Conservation (phyloP, 495 filamentous ascomycete genomes). For the Aspergillus sclerotiicarbonarius region DNA sequence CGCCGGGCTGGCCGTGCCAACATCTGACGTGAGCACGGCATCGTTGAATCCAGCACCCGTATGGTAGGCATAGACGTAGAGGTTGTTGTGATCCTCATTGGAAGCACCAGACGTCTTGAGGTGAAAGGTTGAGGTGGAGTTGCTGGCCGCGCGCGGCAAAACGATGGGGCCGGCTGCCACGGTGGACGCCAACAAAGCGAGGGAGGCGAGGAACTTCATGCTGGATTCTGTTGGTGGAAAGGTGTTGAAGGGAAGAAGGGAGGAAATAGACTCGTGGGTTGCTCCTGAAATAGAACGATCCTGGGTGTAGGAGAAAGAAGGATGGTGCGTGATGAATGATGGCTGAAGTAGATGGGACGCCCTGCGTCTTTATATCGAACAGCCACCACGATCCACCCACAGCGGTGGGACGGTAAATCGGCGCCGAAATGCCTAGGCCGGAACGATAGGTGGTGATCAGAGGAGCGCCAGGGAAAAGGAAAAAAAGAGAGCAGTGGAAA, state of each 20-base stretch:
- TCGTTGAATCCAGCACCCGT: conserved; percentile 48
- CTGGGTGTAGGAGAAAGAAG: neutral
- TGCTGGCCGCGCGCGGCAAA: conserved; percentile 9
- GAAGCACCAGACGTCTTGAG: conserved; percentile 40
- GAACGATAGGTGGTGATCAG: neutral
- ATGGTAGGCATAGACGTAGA: conserved; percentile 49
- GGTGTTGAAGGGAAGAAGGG: neutral
- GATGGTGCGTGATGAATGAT: conserved; percentile 4
- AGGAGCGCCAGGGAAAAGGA: neutral
- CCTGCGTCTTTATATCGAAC: conserved; percentile 4
- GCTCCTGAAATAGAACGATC: neutral
- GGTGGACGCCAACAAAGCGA: conserved; percentile 30
- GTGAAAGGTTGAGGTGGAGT: conserved; percentile 32
- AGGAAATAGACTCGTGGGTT: neutral
- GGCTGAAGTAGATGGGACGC: conserved; percentile 8
- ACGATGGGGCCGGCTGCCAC: conserved; percentile 23
- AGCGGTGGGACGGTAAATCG: conserved; percentile 7
- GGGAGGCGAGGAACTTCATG: conserved; percentile 37
- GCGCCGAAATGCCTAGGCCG: conserved; percentile 8
- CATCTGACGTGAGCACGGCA: conserved; percentile 35
- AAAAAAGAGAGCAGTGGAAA: neutral
- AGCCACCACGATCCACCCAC: conserved; percentile 3
- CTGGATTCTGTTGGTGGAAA: conserved; percentile 3
- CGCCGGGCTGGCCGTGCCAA: conserved; percentile 24
- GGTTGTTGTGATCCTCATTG: conserved; percentile 36